Evolutionary conservation across 306 rosid species (phyloP).

Genomic region (Pterocarpus macrocarpus): DNA sequence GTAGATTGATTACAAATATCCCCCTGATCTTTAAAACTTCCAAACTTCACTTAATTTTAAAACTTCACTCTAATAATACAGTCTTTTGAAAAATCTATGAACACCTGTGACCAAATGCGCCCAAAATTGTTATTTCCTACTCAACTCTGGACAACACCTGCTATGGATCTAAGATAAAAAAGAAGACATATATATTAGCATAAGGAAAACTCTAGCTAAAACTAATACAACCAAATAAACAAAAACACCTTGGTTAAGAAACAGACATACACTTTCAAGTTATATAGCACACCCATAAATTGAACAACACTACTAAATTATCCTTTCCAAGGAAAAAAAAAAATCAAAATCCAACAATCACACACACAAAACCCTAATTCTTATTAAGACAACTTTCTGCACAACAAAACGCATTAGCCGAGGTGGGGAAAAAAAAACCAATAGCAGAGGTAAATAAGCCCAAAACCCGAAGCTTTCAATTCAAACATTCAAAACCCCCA

Average conservation of each 20-base stretch:
- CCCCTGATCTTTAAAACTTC: slow-evolving; percentile 32
- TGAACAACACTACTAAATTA: slow-evolving; percentile 26
- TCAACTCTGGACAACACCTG: slow-evolving; percentile 47
- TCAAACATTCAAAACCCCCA: neutral
- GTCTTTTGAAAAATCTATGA: slow-evolving; percentile 39
- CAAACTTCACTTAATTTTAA: slow-evolving; percentile 41
- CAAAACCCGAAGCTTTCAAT: neutral
- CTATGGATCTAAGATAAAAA: slow-evolving; percentile 52
- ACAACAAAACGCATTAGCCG: neutral
- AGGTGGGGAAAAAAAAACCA: neutral
- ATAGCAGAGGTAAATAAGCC: neutral
- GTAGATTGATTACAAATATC: neutral
- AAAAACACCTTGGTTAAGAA: slow-evolving; percentile 16
- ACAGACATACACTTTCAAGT: neutral
- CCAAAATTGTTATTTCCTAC: slow-evolving; percentile 44
- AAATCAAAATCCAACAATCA: slow-evolving; percentile 4
- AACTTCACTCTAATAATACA: slow-evolving; percentile 38
- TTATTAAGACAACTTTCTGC: slow-evolving; percentile 16
- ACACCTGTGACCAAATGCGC: slow-evolving; percentile 45
- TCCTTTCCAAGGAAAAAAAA: neutral
- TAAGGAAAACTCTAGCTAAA: slow-evolving; percentile 33
- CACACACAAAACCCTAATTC: slow-evolving; percentile 59
- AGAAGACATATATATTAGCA: slow-evolving; percentile 44
- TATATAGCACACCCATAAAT: slow-evolving; percentile 10
- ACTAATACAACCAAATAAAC: slow-evolving; percentile 18